Conservation (phyloP, 176 grass and related monocot species). For the Tillandsia leiboldiana region DNA sequence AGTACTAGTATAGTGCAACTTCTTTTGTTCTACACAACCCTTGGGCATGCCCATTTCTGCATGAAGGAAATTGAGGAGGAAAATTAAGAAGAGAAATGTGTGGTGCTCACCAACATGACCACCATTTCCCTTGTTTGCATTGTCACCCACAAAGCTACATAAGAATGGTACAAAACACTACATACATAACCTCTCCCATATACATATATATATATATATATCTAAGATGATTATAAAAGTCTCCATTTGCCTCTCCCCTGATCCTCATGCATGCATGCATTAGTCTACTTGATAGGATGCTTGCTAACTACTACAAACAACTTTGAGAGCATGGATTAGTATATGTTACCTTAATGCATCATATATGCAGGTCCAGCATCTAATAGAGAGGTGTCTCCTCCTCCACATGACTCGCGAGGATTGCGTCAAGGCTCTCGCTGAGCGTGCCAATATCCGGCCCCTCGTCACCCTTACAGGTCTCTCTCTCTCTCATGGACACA, state of each 20-base stretch:
- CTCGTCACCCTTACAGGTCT: slow-evolving; percentile 23
- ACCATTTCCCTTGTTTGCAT: slow-evolving; percentile 27
- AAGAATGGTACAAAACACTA: slow-evolving; percentile 16
- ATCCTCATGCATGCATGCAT: background rate
- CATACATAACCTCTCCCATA: background rate
- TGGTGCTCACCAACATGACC: background rate
- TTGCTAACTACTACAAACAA: background rate
- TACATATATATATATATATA: background rate
- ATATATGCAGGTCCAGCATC: slow-evolving; percentile 18
- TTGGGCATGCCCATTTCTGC: background rate
- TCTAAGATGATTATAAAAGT: no score
- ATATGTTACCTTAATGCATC: background rate
- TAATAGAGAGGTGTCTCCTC: slow-evolving; percentile 32
- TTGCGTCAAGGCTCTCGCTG: slow-evolving; percentile 22
- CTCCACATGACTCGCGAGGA: slow-evolving; percentile 24
- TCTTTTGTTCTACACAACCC: slow-evolving; percentile 1
- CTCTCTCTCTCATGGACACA: background rate
- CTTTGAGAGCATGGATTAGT: no score
- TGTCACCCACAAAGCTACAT: slow-evolving; percentile 24
- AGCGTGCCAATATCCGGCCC: slow-evolving; percentile 17
- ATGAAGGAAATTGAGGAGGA: background rate
- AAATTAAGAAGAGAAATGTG: slow-evolving; percentile 9
- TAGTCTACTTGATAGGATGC: background rate
- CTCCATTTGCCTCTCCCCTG: background rate
- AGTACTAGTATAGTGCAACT: background rate